Base-by-base conservation (phyloP, 148 eudicot genomes). In the Polygonum maritimum region DNA sequence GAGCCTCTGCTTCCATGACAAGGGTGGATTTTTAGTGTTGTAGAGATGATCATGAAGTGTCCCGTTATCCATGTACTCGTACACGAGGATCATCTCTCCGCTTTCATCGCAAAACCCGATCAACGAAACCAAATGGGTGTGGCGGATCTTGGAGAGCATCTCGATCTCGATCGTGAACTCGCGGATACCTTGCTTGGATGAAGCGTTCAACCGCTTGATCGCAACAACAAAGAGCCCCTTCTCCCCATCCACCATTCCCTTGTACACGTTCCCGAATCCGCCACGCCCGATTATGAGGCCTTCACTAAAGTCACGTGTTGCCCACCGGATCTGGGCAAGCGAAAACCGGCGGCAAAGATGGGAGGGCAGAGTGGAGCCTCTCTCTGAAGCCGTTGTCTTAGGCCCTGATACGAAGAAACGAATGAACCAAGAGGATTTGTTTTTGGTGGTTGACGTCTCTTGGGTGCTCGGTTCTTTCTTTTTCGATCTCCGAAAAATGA, bases 21-120 rank as follows among this genome's bases (percentile, higher is more conserved):
- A 87, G 35, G 86, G 82, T 13, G 86, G 91, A 70, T 94, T 94
- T 2, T 85, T 77, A 74, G 86, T 85, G 73, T 94, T 96, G 19
- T 91, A 97, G 15, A 94, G 79, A 97, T 97, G 91, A 78, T 91
- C 91, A 73, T 90, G 97, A 76, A 94, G 81, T 78, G 97, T 94
- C 45, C 98, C 98, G 22, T 90, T 89, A 76, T 89, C 97, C 98
- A 94, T 94, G 71, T 87, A 94, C 0, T 91, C 88, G 81, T 94
- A 94, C 33, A 91, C 91, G 16, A 94, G 70, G 76, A 94, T 67
- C 79, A 92, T 78, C 74, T 94, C 98, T 63, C 78, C 87, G 8
- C 97, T 92, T 33, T 85, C 76, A 15, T 76, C 85, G 69, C 97
- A 94, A 48, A 91, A 94, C 4, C 98, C 98, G 86, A 88, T 89